Percentiles rank a stretch among this genome's conserved stretches.
These are phyloP conservation scores for Starmerella scarabaei DNA, from an alignment of 805 yeast genomes.

Conservation along the genomic window DNA sequence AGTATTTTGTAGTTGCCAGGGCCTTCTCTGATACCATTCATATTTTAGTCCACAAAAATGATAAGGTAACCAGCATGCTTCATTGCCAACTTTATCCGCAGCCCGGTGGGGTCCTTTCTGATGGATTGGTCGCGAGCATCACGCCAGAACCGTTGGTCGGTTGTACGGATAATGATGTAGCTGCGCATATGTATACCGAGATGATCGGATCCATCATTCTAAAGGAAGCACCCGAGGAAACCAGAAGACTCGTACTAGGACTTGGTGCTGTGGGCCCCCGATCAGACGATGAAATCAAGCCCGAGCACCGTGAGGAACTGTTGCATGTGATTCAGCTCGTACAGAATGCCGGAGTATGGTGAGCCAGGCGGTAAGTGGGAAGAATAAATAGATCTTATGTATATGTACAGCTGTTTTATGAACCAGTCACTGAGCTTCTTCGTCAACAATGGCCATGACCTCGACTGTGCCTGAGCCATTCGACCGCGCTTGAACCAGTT, in stretches of 20 bases:
- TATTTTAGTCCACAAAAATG: slow-evolving; percentile 25
- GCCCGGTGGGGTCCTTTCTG: slow-evolving; percentile 18
- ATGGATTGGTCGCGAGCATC: slow-evolving; percentile 17
- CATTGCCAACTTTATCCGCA: slow-evolving; percentile 18
- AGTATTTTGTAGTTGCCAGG: slow-evolving; percentile 24
- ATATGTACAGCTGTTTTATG: no score
- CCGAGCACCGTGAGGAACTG: slow-evolving; percentile 23
- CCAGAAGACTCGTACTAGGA: slow-evolving; percentile 25
- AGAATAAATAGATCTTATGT: no score
- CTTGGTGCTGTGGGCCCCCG: slow-evolving; percentile 24
- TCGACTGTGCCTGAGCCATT: slow-evolving; percentile 57
- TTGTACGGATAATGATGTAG: slow-evolving; percentile 18
- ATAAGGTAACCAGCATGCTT: slow-evolving; percentile 23
- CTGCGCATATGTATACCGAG: slow-evolving; percentile 25
- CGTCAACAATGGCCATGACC: slow-evolving; percentile 40
- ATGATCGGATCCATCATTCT: slow-evolving; percentile 25
- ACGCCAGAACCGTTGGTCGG: slow-evolving; percentile 20
- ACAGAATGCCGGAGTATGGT: slow-evolving; percentile 25
- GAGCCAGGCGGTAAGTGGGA: no score
- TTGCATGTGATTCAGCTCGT: slow-evolving; percentile 23
- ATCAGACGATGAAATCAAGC: slow-evolving; percentile 14
- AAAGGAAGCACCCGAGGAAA: slow-evolving; percentile 25
- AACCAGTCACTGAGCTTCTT: no score
- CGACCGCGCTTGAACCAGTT: slow-evolving; percentile 40
- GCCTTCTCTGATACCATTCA: slow-evolving; percentile 25